Conservation (phyloP, 2,329 filamentous ascomycete genomes). For the Davidsoniella eucalypti region DNA sequence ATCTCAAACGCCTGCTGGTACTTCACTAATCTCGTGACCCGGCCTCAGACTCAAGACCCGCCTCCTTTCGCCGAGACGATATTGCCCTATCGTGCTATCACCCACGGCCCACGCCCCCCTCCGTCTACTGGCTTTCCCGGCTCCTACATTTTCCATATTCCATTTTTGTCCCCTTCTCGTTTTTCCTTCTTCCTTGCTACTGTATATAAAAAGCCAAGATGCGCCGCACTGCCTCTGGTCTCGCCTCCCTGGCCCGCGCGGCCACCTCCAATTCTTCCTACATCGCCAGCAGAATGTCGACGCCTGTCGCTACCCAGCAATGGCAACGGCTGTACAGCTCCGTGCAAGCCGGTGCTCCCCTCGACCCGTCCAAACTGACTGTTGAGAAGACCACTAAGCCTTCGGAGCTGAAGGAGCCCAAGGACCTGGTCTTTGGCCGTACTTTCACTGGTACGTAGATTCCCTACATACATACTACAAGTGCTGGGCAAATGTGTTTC, state of each 20-base stretch:
- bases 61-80: too few species aligned
- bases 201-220: neutral
- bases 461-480: neutral
- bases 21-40: too few species aligned
- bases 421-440: conserved; percentile 77
- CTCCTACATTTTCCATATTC: neutral
- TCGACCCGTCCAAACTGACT: conserved; percentile 63
- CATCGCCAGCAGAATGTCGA: neutral
- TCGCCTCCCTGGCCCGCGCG: conserved; percentile 6
- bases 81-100: too few species aligned
- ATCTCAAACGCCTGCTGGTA: too few species aligned
- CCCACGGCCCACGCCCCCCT: too few species aligned
- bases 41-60: too few species aligned
- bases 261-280: neutral
- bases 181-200: neutral
- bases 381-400: conserved; percentile 62
- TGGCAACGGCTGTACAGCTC: conserved; percentile 12
- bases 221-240: conserved; percentile 10
- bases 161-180: neutral
- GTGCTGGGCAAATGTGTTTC: neutral
- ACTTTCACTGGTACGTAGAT: conserved; percentile 62
- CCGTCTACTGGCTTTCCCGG: neutral
- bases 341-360: conserved; percentile 38
- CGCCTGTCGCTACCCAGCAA: neutral
- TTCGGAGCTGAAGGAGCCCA: conserved; percentile 54